Base-by-base conservation (phyloP, 31 red algal species). In the Odonthalia washingtoniensis region DNA sequence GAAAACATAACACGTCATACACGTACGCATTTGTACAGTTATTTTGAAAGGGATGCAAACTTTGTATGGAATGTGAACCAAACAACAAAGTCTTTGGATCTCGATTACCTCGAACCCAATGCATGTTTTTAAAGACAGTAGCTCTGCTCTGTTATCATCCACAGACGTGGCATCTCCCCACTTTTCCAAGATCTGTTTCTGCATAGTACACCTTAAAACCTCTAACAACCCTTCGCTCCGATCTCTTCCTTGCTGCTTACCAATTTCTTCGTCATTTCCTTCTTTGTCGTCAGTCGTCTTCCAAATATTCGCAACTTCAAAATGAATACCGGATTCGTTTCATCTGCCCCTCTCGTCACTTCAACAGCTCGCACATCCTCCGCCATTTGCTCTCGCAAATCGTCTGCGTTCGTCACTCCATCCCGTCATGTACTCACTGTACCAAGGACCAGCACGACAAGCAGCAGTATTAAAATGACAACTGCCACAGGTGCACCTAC, bases 291-390 rank as follows among this genome's bases (percentile, higher is more conserved):
- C 61, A 68, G 0, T 27, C n/a, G n/a, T n/a, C n/a, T 27, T 45
- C 82, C 9, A 32, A 86, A 5, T 33, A 18, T 31, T 0, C 64
- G 18, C 6, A 72, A 6, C 0, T 62, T 70, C 90, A 82, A 3
- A 1, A 92, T 92, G 83, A 70, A 78, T 31, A 61, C 77, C 40
- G 90, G 82, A 1, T 92, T 92, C 38, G 90, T 92, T 30, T 39
- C 82, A 26, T 46, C 82, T 40, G 52, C 90, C 74, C 73, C 77
- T 24, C 46, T 76, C 26, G 32, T 92, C 30, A 76, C 80, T 17
- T 28, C 65, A 5, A 4, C 44, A 27, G 40, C 77, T 18, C 65
- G 61, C 68, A 21, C 30, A 24, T 39, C 62, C 77, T 2, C 16
- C 69, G 42, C 76, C 69, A 3, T 30, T 85, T 45, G 39, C 24